Base-by-base conservation (phyloP, 139 green algal genomes). In the Coelastrella sp. region DNA sequence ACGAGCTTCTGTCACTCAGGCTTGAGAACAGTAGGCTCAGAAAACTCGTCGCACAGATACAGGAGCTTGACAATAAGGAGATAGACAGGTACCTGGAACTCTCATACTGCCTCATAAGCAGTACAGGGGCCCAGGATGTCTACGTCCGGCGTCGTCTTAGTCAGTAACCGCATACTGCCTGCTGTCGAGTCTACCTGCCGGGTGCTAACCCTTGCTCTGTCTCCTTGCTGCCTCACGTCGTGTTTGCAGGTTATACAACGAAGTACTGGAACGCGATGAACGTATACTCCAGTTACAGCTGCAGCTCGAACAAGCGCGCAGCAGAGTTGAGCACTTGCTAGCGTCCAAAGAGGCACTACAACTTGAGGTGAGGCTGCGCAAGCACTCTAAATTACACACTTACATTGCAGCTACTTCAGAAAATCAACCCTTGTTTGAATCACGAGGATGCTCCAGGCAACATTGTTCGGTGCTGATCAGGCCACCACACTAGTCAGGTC, bases 21-120 rank as follows among this genome's bases (percentile, higher is more conserved):
- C n/a, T 73, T 5, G 79, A 85, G 13, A 85, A 85, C 19, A 73
- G 57, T 19, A 85, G 57, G 57, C 79, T 85, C 19, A 23, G 79
- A 14, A 61, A 85, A 13, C 17, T 22, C 57, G 57, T 47, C 19
- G 57, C 68, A 22, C 79, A 85, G 79, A 73, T 85, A n/a, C 79
- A 85, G 8, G 5, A 85, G 56, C 57, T 73, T 5, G 79, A 85
- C 56, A 22, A 85, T 71, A 22, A 61, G 47, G 79, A 85, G 79
- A 56, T 85, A 57, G 79, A 85, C 19, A 85, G 79, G 79, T 85
- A 32, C 10, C 17, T 64, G 20, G 13, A 17, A 61, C 64, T 19
- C 2, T 57, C 5, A 3, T 66, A 20, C 56, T 32, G 32, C 6
- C 54, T 83, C 8, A 7, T 83, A 54, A 17, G 54, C 19, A 54